phyloP scores from a whole-genome alignment of 495 filamentous ascomycete species.

The Parathielavia appendiculata region DNA sequence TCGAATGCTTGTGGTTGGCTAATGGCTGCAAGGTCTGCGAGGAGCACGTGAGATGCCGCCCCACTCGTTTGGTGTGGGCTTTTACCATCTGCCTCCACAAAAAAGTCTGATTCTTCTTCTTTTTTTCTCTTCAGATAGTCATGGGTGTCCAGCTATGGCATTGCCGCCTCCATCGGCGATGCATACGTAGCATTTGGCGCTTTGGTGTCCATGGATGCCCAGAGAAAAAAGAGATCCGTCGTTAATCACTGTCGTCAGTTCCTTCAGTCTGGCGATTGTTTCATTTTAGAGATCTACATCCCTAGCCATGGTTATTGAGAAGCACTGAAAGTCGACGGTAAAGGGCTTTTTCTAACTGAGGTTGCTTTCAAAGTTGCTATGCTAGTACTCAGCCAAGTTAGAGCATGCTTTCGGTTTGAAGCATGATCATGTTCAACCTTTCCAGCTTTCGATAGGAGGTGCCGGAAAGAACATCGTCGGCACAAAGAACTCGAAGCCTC shows the following conservation, averaged over 20 bases:
- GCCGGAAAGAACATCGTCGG: too few relatives aligned
- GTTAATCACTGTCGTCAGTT: conserved; percentile 54
- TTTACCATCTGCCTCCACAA: conserved; percentile 11
- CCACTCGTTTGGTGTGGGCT: conserved; percentile 25
- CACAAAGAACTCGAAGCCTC: too few relatives aligned
- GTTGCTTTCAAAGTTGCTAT: too few relatives aligned
- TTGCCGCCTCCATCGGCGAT: conserved; percentile 32
- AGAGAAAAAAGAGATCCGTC: conserved; percentile 52
- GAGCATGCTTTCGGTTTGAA: too few relatives aligned
- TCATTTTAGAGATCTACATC: conserved; percentile 57
- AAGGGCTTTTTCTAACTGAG: too few relatives aligned
- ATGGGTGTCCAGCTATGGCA: conserved; percentile 42
- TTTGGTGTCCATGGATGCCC: conserved; percentile 40
- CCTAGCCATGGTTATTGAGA: too few relatives aligned
- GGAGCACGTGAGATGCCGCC: conserved; percentile 13
- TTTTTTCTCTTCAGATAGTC: conserved; percentile 46
- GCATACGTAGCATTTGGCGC: conserved; percentile 34
- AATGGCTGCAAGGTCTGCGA: conserved; percentile 3
- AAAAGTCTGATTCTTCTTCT: conserved; percentile 20
- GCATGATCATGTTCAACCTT: too few relatives aligned
- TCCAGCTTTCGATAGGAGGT: too few relatives aligned
- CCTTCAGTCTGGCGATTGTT: conserved; percentile 49
- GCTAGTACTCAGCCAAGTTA: too few relatives aligned
- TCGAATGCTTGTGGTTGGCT: conserved; percentile 25
- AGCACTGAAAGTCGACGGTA: too few relatives aligned